Evolutionary conservation across 495 filamentous ascomycete genomes (phyloP), one percentile per base, ranked within the genome.

Genomic region (Talaromyces nanjingensis): DNA sequence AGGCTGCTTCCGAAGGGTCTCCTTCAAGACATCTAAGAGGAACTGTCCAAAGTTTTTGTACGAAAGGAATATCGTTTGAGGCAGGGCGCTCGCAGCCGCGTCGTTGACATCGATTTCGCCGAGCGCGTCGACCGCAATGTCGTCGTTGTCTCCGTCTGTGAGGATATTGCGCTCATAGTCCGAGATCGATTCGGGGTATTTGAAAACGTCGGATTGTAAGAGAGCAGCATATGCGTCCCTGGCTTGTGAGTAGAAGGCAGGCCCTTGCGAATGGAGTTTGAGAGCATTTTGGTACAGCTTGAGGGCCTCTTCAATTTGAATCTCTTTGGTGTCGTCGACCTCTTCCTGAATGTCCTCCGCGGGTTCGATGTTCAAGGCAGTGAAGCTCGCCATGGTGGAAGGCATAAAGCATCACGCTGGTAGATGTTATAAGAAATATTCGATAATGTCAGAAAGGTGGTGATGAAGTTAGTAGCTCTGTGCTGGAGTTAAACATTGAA

Each of bases 31-130:
- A 67, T 98, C 94, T 27, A 98, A 79, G 24, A 87, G 74, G 71
- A 92, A 98, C 69, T 96, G 88, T 59, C 92, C 96, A 75, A 93
- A 86, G 71, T 97, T 98, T 70, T 99, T 99, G 79, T 92, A 91
- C 4, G 93, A 87, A 6, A 99, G 83, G 67, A 96, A 97, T 20
- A 97, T 82, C 8, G 94, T 91, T 66, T 97, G 91, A 0, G 92
- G 89, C 4, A 98, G 76, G 42, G 88, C 89, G 72, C 87, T 96
- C 29, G 87, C 90, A 0, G 86, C 85, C 4, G 82, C 87, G 60
- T 94, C 91, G 60, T 74, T 79, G 58, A 76, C 71, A 60, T 76
- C 77, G 29, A 70, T 78, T 31, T 77, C 76, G 16, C 69, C 73
- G 25, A 79, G 72, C 7, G 73, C 65, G 20, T 76, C 72, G n/a